phyloP scores from a whole-genome alignment of 169 alveolate genomes.

The Plasmodium gaboni region DNA sequence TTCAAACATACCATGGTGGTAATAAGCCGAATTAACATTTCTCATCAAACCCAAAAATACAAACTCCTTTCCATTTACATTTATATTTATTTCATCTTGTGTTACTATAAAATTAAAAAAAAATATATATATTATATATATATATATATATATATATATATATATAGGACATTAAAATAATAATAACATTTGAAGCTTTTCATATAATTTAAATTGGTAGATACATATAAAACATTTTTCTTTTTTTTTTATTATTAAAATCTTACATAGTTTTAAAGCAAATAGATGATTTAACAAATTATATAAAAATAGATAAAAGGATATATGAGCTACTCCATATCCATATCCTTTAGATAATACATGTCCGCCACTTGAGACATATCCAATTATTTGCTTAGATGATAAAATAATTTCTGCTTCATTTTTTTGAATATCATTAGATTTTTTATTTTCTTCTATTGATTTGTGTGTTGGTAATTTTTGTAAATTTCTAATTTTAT shows the following conservation, averaged over 20 bases:
- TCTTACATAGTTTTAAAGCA: slow-evolving; percentile 42
- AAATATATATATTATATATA: neutral
- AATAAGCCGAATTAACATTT: slow-evolving; percentile 38
- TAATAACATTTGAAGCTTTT: neutral
- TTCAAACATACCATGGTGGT: slow-evolving; percentile 32
- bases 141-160: neutral
- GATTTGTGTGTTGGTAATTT: neutral
- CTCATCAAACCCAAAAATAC: slow-evolving; percentile 47
- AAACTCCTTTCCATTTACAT: slow-evolving; percentile 26
- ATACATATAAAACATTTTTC: neutral
- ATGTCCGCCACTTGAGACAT: slow-evolving; percentile 73
- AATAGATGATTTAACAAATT: slow-evolving; percentile 47
- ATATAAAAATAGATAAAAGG: slow-evolving; percentile 34
- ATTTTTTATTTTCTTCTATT: neutral
- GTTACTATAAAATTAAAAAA: slow-evolving; percentile 16
- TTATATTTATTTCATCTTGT: slow-evolving; percentile 20
- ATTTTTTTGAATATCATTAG: neutral
- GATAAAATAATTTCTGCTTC: slow-evolving; percentile 51
- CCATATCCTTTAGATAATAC: slow-evolving; percentile 73
- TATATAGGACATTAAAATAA: neutral
- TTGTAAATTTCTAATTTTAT: neutral
- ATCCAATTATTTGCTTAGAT: slow-evolving; percentile 68
- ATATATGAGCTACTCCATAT: slow-evolving; percentile 60
- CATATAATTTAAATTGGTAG: neutral
- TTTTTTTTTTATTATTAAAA: neutral